Base-by-base conservation (phyloP, 768 basidiomycete genomes). In the Agaricus blazei region DNA sequence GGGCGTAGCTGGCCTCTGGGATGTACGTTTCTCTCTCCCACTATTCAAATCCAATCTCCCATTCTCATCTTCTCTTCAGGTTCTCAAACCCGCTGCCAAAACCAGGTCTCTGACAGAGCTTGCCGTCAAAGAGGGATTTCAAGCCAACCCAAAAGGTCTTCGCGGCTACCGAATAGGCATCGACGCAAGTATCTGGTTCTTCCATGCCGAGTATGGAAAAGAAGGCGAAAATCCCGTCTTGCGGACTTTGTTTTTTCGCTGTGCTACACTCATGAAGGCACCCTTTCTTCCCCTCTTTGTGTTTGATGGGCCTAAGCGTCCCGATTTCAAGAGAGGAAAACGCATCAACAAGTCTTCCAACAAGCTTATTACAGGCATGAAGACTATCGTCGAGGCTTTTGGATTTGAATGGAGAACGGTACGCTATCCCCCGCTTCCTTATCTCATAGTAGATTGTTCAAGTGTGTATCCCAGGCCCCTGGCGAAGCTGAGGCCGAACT, bases 401-500 rank as follows among this genome's bases (percentile, higher is more conserved):
- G 88, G 89, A 1, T 90, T 89, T 60, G 87, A 89, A 63, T 88
- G 85, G 83, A 74, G 82, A 60, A 81, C 77, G 67, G 85, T 83
- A 63, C 42, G 81, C 14, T 28, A 31, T 51, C 9, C 4, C 36
- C 36, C 7, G 34, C 34, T 31, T 34, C 28, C 19, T 3, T 27
- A 6, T 15, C 40, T 44, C 40, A n/a, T 3, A 9, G 26, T 52
- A 34, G 19, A 26, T 36, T 15, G 67, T 9, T 24, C 23, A 70
- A 57, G 64, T 67, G n/a, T 59, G 64, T 60, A 62, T 26, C 56
- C 60, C 48, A 85, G 85, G 94, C 93, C 14, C 94, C 94, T 5
- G 93, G 92, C 15, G 95, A 97, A 69, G 95, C 95, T 0, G 95
- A 98, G 68, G 94, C 94, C 0, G 94, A 96, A 64, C 75, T 98